Base-by-base conservation (phyloP, 148 eudicot species). In the Fallopia convolvulus region DNA sequence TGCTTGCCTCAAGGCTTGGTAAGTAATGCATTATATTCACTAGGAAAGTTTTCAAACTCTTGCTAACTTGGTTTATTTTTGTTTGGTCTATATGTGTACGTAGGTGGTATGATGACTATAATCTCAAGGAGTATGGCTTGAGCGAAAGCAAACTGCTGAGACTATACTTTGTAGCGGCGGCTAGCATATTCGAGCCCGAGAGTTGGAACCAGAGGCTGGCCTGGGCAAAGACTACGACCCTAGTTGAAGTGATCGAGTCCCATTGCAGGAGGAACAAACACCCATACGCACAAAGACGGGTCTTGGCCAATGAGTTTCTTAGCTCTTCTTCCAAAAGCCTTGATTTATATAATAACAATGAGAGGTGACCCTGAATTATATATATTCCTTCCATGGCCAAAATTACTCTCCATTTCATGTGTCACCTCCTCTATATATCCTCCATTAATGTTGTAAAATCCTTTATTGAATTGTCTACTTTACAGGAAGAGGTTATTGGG, bases 151-250 rank as follows among this genome's bases (percentile, higher is more conserved):
- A 52, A 17, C 7, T 46, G 6, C 13, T 52, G 18, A 36, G 11
- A 17, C 6, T 52, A 50, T 75, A 52, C 23, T 52, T 75, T 52
- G 77, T 48, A 21, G 58, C 65, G 5, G 40, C 77, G 8, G 60
- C 77, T 8, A 75, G 40, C 40, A 52, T 52, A 13, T 75, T 50
- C 14, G 77, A 75, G 42, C 63, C 58, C 1, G 41, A 75, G 40
- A 48, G 63, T 21, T 75, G 42, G 30, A 15, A 1, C 6, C n/a
- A 75, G 13, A 26, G 58, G 41, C 3, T 75, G 30, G 77, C 65
- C 0, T 75, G 77, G 77, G 77, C 77, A 1, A 75, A 75, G 77
- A 32, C 65, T 21, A 11, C 41, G 1, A 46, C 61, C 58, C 10
- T 75, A 11, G 40, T 75, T 36, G 65, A 75, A 75, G 40, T 41